Evolutionary conservation across 139 green algal genomes (phyloP).

Genomic region (Chlamydomonas sp.): DNA sequence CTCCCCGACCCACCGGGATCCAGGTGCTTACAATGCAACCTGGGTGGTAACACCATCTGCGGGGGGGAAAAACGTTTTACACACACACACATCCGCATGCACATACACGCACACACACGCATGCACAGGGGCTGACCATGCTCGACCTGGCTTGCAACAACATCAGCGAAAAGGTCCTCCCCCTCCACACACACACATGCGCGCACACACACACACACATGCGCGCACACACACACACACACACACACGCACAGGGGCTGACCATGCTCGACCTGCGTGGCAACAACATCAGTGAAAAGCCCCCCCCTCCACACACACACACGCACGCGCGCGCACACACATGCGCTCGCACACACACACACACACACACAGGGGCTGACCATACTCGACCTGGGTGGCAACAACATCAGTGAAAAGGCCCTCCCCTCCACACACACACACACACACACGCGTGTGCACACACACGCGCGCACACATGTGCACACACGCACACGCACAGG

Average conservation of each 20-base stretch:
- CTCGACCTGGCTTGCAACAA: conserved; percentile 97
- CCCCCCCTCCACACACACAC: too few relatives aligned
- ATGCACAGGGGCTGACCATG: conserved; percentile 46
- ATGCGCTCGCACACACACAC: neutral
- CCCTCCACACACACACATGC: neutral
- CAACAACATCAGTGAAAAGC: conserved; percentile 14
- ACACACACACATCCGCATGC: neutral
- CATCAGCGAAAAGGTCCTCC: conserved; percentile 53
- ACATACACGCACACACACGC: too few relatives aligned
- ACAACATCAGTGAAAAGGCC: conserved; percentile 73
- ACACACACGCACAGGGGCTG: too few relatives aligned
- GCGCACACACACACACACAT: neutral
- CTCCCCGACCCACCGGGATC: too few relatives aligned
- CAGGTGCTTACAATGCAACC: conserved; percentile 63
- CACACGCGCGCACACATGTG: neutral
- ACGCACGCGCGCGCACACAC: neutral
- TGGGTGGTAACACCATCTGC: conserved; percentile 93
- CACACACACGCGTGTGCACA: neutral
- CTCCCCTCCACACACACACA: too few relatives aligned
- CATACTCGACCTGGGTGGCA: conserved; percentile 88
- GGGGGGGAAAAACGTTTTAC: too few relatives aligned
- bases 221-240: neutral
- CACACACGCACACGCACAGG: too few relatives aligned
- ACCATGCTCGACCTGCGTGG: conserved; percentile 19
- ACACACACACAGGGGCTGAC: too few relatives aligned